Evolutionary conservation across 176 grass and related monocot species (phyloP).

Genomic region (Triticum timopheevii): DNA sequence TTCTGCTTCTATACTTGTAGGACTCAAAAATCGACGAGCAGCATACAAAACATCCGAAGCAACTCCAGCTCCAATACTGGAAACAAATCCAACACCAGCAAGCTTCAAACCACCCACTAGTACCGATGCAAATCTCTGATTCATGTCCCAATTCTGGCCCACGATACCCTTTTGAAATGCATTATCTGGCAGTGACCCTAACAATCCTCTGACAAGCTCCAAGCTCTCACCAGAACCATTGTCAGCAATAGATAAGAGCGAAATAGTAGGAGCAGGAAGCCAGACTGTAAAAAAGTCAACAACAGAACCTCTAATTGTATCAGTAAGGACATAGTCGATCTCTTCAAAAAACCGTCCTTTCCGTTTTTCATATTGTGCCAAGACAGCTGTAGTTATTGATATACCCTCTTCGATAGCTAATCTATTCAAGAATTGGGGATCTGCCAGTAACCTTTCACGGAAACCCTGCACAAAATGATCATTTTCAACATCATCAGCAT

Average conservation of each 20-base stretch:
- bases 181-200: constrained; percentile 92
- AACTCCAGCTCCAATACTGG: constrained; percentile 95
- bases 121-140: constrained; percentile 83
- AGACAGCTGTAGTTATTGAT: constrained; percentile 88
- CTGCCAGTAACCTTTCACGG: constrained; percentile 90
- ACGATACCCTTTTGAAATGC: constrained; percentile 87
- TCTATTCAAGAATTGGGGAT: constrained; percentile 85
- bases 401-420: constrained; percentile 93
- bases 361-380: constrained; percentile 88
- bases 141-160: constrained; percentile 75
- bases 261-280: constrained; percentile 97
- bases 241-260: constrained; percentile 71
- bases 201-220: constrained; percentile 75
- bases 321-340: constrained; percentile 93
- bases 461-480: constrained; percentile 68
- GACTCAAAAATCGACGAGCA: constrained; percentile 57
- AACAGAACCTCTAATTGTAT: constrained; percentile 94
- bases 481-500: constrained; percentile 1
- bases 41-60: constrained; percentile 73
- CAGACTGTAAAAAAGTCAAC: constrained; percentile 99
- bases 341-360: constrained; percentile 92
- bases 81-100: constrained; percentile 84
- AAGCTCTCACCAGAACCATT: constrained; percentile 74
- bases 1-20: constrained; percentile 33
- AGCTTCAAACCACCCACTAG: constrained; percentile 88